Percentiles rank a stretch among this genome's conserved stretches.
These are phyloP conservation scores for Phialemoniopsis sp. DNA, from an alignment of 2,329 filamentous ascomycete genomes.

Conservation along the genomic window DNA sequence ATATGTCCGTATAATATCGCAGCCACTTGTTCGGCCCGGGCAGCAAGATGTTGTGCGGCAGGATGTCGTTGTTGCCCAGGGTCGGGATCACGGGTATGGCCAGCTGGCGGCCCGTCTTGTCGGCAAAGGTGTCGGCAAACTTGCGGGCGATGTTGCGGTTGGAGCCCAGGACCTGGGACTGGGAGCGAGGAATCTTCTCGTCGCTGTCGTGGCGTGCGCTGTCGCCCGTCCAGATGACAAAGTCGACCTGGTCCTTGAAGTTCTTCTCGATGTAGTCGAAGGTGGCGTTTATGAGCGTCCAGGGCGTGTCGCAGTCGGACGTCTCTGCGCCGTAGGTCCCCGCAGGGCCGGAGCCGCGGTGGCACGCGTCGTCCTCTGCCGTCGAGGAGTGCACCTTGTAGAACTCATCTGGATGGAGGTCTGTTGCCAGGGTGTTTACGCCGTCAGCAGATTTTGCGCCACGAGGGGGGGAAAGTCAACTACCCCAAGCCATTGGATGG, in stretches of 20 bases:
- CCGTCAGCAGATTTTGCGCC: too few species aligned
- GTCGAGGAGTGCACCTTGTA: constrained; percentile 79
- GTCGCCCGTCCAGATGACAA: constrained; percentile 91
- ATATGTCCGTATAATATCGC: constrained; percentile 70
- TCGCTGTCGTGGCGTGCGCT: constrained; percentile 88
- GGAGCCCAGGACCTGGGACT: constrained; percentile 69
- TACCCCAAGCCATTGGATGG: constrained; percentile 1
- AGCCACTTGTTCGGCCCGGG: constrained; percentile 87
- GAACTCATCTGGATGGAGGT: constrained; percentile 86
- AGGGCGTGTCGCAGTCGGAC: constrained; percentile 83
- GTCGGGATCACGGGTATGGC: constrained; percentile 81
- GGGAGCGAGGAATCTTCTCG: constrained; percentile 70
- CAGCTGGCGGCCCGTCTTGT: constrained; percentile 52
- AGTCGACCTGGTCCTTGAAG: constrained; percentile 75
- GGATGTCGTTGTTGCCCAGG: constrained; percentile 95
- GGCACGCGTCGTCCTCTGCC: constrained; percentile 66
- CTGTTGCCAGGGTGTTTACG: too few species aligned
- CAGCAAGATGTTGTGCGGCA: constrained; percentile 91
- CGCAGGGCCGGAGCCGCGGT: constrained; percentile 71
- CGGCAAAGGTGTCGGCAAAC: constrained; percentile 69
- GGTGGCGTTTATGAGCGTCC: constrained; percentile 78
- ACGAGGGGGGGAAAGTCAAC: too few species aligned
- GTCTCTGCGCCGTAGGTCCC: constrained; percentile 82
- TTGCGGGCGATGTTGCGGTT: constrained; percentile 75
- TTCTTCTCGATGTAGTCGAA: constrained; percentile 83